Percentiles rank a stretch among this genome's conserved stretches.
Conservation (phyloP, 495 filamentous ascomycete genomes). For the Podospora tetraspora region DNA sequence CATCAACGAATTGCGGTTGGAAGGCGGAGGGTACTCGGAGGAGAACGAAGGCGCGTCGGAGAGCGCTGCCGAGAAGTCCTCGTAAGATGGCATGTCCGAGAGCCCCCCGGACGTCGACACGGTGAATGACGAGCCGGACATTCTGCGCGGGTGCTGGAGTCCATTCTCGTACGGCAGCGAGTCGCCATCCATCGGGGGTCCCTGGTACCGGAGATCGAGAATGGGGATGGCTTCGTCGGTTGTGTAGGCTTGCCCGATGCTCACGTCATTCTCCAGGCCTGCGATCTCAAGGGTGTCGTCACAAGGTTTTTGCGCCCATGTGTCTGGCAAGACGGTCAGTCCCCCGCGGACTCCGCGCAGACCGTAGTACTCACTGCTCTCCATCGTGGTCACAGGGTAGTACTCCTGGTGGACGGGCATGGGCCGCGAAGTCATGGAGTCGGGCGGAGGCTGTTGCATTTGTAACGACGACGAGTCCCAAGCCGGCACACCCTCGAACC, state of each 20-base stretch:
- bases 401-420: slow-evolving; percentile 50
- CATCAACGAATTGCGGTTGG: slow-evolving; percentile 54
- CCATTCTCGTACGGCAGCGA: slow-evolving; percentile 36
- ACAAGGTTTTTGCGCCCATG: slow-evolving; percentile 47
- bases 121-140: slow-evolving; percentile 56
- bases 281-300: slow-evolving; percentile 46
- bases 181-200: slow-evolving; percentile 38
- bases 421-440: slow-evolving; percentile 44
- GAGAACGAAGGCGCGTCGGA: slow-evolving; percentile 52
- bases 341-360: slow-evolving; percentile 16
- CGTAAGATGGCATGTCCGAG: slow-evolving; percentile 55
- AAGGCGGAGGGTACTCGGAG: slow-evolving; percentile 53
- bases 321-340: slow-evolving; percentile 37
- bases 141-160: slow-evolving; percentile 41
- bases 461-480: slow-evolving; percentile 52
- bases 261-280: slow-evolving; percentile 44
- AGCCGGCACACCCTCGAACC: slow-evolving; percentile 44
- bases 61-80: slow-evolving; percentile 53
- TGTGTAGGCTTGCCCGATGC: slow-evolving; percentile 52
- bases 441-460: slow-evolving; percentile 43
- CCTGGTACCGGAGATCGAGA: slow-evolving; percentile 44
- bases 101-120: slow-evolving; percentile 53
- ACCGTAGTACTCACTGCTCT: slow-evolving; percentile 42
- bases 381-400: slow-evolving; percentile 45
- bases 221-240: slow-evolving; percentile 53